phyloP scores from a whole-genome alignment of 306 rosid genomes.

The Luffa aegyptiaca region DNA sequence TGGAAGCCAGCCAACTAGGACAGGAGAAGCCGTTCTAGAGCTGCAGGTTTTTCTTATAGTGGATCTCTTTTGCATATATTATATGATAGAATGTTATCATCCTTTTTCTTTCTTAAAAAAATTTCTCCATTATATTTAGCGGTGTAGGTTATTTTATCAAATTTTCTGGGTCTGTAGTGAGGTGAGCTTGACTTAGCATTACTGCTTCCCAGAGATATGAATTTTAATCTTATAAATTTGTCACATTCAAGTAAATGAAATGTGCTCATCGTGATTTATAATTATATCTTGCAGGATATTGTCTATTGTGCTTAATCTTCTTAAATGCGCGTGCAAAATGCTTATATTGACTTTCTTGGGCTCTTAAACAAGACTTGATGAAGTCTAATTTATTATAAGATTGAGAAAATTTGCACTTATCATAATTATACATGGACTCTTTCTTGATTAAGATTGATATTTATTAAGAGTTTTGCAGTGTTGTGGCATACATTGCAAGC shows the following conservation, averaged over 20 bases:
- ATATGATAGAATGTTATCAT: background rate
- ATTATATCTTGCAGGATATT: background rate
- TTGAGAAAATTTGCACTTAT: background rate
- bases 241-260: background rate
- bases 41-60: slow-evolving; percentile 60
- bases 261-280: background rate
- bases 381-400: background rate
- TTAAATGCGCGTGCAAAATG: background rate
- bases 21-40: slow-evolving; percentile 96
- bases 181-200: background rate
- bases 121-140: background rate
- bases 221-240: background rate
- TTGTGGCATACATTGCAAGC: too few species aligned
- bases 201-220: background rate
- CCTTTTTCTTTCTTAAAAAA: background rate
- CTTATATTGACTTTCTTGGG: background rate
- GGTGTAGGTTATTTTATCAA: background rate
- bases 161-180: background rate
- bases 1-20: slow-evolving; percentile 98
- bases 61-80: background rate
- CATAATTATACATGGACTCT: background rate
- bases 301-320: background rate
- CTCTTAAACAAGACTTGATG: background rate
- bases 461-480: background rate
- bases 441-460: background rate